Percentiles rank a stretch among this genome's conserved stretches.
phyloP scores from a whole-genome alignment of 148 eudicot species.

The Dianthus caryophyllus region DNA sequence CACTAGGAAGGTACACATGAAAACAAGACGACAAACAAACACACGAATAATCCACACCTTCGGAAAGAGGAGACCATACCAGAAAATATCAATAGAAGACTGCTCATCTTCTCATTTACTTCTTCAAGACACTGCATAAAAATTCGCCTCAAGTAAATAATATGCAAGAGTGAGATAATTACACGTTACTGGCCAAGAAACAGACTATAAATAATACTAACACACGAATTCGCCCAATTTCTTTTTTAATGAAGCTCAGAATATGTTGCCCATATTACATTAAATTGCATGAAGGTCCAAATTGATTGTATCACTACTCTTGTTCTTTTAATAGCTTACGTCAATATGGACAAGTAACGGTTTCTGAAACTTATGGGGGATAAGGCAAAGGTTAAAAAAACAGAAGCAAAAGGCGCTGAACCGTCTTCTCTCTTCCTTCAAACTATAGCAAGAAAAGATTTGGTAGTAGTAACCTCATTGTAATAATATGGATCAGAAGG shows the following conservation, averaged over 20 bases:
- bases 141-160: not conserved
- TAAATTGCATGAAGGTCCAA: not conserved
- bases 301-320: not conserved
- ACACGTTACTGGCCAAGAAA: not conserved
- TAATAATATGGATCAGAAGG: not conserved
- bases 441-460: slow-evolving; percentile 10
- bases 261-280: no score
- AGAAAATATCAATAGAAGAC: not conserved
- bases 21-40: slow-evolving; percentile 21
- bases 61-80: not conserved
- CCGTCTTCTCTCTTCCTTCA: slow-evolving; percentile 3
- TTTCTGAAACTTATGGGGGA: not conserved
- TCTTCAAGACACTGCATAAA: slow-evolving; percentile 60
- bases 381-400: not conserved
- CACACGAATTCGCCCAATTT: not conserved
- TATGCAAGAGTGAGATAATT: not conserved
- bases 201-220: not conserved
- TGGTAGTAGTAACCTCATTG: not conserved
- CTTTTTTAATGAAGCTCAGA: not conserved
- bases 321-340: not conserved
- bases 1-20: slow-evolving; percentile 13
- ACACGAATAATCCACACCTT: slow-evolving; percentile 11
- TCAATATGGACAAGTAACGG: not conserved
- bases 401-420: not conserved
- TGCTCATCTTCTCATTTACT: slow-evolving; percentile 25